phyloP scores from a whole-genome alignment of 768 basidiomycete genomes.

The Rhizopogon rudus region DNA sequence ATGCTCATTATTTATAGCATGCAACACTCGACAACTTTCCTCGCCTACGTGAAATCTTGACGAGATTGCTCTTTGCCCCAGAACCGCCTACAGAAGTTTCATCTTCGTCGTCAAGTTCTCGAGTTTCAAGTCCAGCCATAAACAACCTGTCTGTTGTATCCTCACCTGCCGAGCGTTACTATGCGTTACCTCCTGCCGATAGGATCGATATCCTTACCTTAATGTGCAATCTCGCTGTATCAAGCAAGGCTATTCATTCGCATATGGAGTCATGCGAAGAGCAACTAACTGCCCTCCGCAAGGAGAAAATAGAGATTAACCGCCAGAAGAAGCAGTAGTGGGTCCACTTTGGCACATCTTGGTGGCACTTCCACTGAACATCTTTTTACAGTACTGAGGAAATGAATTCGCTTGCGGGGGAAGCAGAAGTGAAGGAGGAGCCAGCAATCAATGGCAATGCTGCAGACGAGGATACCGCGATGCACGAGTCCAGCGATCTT shows the following conservation, averaged over 20 bases:
- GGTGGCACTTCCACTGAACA: slow-evolving; percentile 8
- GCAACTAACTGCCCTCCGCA: slow-evolving; percentile 85
- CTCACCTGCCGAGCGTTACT: slow-evolving; percentile 65
- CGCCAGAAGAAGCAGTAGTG: slow-evolving; percentile 84
- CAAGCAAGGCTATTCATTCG: slow-evolving; percentile 81
- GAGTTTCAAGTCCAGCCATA: slow-evolving; percentile 42
- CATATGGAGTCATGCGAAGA: slow-evolving; percentile 91
- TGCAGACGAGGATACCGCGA: slow-evolving; percentile 47
- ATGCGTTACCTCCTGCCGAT: slow-evolving; percentile 65
- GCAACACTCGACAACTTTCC: slow-evolving; percentile 72
- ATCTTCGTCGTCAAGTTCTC: slow-evolving; percentile 41
- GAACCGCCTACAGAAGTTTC: slow-evolving; percentile 39
- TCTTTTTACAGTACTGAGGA: slow-evolving; percentile 55
- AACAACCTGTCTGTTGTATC: slow-evolving; percentile 37
- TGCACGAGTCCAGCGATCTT: slow-evolving; percentile 67
- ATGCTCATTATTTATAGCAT: slow-evolving; percentile 45
- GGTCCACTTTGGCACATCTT: slow-evolving; percentile 28
- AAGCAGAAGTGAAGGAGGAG: slow-evolving; percentile 44
- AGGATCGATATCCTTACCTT: slow-evolving; percentile 85
- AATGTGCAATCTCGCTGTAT: slow-evolving; percentile 85
- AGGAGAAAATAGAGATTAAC: slow-evolving; percentile 95
- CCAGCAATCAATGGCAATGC: slow-evolving; percentile 31
- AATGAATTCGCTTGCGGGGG: slow-evolving; percentile 60
- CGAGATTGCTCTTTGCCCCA: slow-evolving; percentile 68
- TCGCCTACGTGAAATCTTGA: slow-evolving; percentile 63